Evolutionary conservation across 306 rosid genomes (phyloP).

Genomic region (Quercus suber): DNA sequence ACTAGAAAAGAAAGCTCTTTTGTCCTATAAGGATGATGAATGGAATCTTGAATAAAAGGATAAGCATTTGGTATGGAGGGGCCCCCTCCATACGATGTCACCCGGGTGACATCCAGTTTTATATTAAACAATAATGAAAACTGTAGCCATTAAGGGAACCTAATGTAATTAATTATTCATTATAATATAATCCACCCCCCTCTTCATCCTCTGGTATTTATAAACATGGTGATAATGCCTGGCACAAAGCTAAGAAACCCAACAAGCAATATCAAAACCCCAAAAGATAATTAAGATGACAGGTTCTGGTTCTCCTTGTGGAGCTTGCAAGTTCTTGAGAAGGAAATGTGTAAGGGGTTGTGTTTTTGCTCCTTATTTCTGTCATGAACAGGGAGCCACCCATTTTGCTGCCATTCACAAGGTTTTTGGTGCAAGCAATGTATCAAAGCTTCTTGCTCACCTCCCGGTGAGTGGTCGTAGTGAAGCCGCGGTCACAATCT

Average conservation of each 20-base stretch:
- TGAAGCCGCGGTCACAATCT: constrained; percentile 61
- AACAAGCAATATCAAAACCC: constrained; percentile 5
- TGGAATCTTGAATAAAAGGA: constrained; percentile 51
- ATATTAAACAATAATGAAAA: constrained; percentile 41
- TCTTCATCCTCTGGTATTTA: constrained; percentile 50
- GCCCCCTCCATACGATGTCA: too few relatives aligned
- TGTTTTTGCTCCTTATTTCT: constrained; percentile 73
- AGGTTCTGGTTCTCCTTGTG: constrained; percentile 85
- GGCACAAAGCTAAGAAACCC: constrained; percentile 32
- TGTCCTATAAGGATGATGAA: constrained; percentile 44
- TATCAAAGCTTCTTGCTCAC: constrained; percentile 66
- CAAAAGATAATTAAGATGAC: constrained; percentile 37
- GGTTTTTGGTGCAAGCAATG: constrained; percentile 79
- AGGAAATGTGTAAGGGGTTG: constrained; percentile 67
- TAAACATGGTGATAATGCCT: constrained; percentile 43
- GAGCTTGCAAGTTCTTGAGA: constrained; percentile 77
- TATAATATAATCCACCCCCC: constrained; percentile 40
- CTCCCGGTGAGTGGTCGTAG: constrained; percentile 70
- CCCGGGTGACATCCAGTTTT: constrained; percentile 30
- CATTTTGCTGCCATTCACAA: constrained; percentile 78
- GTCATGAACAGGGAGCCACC: constrained; percentile 59
- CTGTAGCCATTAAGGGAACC: constrained; percentile 87
- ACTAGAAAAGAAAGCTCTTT: constrained; percentile 33
- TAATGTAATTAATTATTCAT: constrained; percentile 40
- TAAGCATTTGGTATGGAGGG: constrained; percentile 30